Base-by-base conservation (phyloP, 805 yeast species). In the Millerozyma acaciae region DNA sequence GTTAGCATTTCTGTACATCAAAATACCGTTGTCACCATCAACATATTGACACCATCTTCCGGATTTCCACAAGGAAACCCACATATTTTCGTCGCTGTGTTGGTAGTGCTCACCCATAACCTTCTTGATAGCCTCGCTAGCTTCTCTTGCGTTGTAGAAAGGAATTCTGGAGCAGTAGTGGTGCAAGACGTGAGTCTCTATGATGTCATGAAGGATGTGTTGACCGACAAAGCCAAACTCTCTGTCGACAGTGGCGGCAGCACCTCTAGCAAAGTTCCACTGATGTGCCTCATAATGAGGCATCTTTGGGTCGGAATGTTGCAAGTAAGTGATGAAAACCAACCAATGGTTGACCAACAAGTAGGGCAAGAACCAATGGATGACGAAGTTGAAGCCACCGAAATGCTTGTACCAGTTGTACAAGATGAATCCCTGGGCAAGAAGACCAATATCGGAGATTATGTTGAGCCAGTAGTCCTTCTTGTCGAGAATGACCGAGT, bases 251-350 rank as follows among this genome's bases (percentile, higher is more conserved):
- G 95, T 85, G 40, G 90, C 84, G 35, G 93, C 89, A 19, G 95
- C 95, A 45, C 95, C 95, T 53, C 89, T 75, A 32, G 89, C 88
- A 56, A 83, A 84, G 47, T 73, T 84, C 95, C 95, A 85, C 58
- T 79, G 80, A 24, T 61, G 50, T 38, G 79, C 74, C 39, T 77
- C 80, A 64, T 85, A 85, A 60, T 85, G 95, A 19, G 95, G 89
- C 70, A 86, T 70, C 10, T 73, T 48, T 19, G 85, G 78, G 57
- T 83, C 90, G 12, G 93, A 75, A 65, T 85, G 95, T 60, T 85
- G 95, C 50, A 85, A 73, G 59, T 65, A 86, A 24, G 95, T 85
- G 57, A 85, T 83, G 61, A 83, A 83, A 28, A 86, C 94, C 44
- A 85, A 70, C 95, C 95, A 85, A 65, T 86, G 94, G 75, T 85